Evolutionary conservation across 208 protist species (phyloP).

Genomic region (Trichomonas vaginalis): DNA sequence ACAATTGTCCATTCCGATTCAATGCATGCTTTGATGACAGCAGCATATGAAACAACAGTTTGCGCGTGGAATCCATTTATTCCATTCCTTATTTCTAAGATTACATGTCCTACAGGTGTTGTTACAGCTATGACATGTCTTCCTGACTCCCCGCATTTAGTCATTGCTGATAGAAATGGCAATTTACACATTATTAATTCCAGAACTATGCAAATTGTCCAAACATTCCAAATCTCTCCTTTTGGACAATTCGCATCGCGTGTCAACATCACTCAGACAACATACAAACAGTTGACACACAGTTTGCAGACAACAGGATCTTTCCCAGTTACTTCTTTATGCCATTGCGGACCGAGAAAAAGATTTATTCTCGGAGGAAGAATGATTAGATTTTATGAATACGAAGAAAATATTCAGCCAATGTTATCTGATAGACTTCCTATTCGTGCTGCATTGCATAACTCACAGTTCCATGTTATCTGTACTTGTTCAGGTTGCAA

Average conservation of each 20-base stretch:
- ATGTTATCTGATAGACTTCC: neutral
- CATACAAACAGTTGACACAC: neutral
- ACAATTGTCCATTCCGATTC: neutral
- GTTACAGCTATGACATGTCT: constrained; percentile 9
- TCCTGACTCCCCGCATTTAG: neutral
- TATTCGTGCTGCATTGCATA: neutral
- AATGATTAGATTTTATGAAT: constrained; percentile 15
- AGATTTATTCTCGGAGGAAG: neutral
- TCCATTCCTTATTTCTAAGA: neutral
- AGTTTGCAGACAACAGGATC: neutral
- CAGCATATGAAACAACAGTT: neutral
- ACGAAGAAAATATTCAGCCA: constrained; percentile 11
- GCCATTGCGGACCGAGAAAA: neutral
- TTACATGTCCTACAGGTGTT: neutral
- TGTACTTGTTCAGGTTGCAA: neutral
- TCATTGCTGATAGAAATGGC: neutral
- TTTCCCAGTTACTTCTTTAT: neutral
- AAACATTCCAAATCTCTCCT: neutral
- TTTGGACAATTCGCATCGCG: neutral
- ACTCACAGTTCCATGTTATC: neutral
- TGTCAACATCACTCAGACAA: neutral
- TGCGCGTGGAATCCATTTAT: constrained; percentile 14
- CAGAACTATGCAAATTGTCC: neutral
- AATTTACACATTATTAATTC: neutral
- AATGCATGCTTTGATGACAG: neutral